phyloP scores from a whole-genome alignment of 208 protist species.

The Sergeia podlipaevii region DNA sequence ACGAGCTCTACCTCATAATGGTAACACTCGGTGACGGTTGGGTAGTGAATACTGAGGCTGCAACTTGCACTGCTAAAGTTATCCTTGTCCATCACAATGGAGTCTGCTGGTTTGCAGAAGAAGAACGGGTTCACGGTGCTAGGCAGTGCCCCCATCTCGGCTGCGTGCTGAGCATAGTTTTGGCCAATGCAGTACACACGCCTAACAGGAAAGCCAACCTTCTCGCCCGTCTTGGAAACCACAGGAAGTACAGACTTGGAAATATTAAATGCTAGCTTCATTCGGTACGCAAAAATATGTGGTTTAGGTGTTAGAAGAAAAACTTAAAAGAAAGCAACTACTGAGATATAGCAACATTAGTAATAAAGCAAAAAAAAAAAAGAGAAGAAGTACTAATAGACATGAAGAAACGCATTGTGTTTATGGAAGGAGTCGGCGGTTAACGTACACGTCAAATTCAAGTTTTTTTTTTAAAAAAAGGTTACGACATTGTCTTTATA shows the following conservation, averaged over 20 bases:
- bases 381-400: too few relatives aligned
- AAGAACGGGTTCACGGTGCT: conserved; percentile 64
- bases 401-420: too few relatives aligned
- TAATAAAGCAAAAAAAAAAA: too few relatives aligned
- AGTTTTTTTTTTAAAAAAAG: too few relatives aligned
- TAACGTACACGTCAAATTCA: too few relatives aligned
- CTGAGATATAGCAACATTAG: too few relatives aligned
- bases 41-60: conserved; percentile 40
- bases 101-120: conserved; percentile 76
- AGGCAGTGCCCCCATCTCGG: conserved; percentile 57
- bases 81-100: conserved; percentile 26
- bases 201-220: conserved; percentile 53
- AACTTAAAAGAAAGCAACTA: not conserved
- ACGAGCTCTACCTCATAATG: conserved; percentile 88
- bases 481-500: too few relatives aligned
- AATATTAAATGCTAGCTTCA: conserved; percentile 10
- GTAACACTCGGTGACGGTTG: conserved; percentile 59
- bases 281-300: not conserved
- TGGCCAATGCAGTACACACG: conserved; percentile 74
- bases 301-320: not conserved
- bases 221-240: conserved; percentile 13
- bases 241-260: conserved; percentile 47
- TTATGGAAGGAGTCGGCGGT: too few relatives aligned
- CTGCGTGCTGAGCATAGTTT: conserved; percentile 74
- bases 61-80: conserved; percentile 18